phyloP scores from a whole-genome alignment of 495 filamentous ascomycete genomes.

The Pyronema domesticum region DNA sequence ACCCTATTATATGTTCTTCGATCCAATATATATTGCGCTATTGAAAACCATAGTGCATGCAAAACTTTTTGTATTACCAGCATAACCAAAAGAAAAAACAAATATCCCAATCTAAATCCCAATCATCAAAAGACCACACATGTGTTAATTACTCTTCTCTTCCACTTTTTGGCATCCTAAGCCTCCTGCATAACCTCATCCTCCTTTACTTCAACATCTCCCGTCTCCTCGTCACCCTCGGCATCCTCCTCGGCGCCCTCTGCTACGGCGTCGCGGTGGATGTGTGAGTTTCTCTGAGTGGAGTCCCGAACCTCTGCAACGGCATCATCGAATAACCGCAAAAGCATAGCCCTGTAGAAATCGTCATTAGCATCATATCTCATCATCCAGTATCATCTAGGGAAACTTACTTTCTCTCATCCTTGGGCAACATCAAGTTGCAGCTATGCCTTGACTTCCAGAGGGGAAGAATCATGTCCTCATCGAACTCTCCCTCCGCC shows the following conservation, averaged over 20 bases:
- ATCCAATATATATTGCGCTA: too few relatives aligned
- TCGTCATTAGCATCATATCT: conserved; percentile 2
- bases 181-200: conserved; percentile 4
- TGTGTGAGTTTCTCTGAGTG: conserved; percentile 29
- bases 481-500: conserved; percentile 51
- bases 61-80: too few relatives aligned
- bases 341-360: conserved; percentile 50
- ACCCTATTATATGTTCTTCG: too few relatives aligned
- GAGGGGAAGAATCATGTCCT: conserved; percentile 70
- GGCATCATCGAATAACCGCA: conserved; percentile 75
- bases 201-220: neutral
- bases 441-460: conserved; percentile 76
- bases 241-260: conserved; percentile 20
- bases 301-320: conserved; percentile 42
- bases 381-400: neutral
- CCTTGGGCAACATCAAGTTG: conserved; percentile 95
- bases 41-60: too few relatives aligned
- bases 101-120: too few relatives aligned
- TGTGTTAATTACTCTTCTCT: too few relatives aligned
- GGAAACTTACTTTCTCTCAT: conserved; percentile 45
- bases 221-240: conserved; percentile 3
- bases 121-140: too few relatives aligned
- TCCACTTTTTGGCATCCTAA: neutral
- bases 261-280: conserved; percentile 22
- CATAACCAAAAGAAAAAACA: too few relatives aligned